Conservation (phyloP, 2,329 filamentous ascomycete genomes). For the Eutypa lata region DNA sequence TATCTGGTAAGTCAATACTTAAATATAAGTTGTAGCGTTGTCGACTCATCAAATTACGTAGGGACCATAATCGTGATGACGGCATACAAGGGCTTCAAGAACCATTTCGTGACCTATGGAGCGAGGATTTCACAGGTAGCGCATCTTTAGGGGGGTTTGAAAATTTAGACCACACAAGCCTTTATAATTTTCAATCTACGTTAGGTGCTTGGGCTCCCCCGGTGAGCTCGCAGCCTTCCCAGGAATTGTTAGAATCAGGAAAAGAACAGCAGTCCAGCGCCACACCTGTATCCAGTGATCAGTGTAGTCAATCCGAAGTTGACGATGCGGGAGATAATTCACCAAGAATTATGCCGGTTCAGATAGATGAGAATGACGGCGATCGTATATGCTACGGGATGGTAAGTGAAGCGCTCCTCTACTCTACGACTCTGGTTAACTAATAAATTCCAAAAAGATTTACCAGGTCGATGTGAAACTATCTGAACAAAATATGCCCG, state of each 20-base stretch:
- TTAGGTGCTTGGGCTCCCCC: neutral
- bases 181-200: neutral
- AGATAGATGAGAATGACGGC: neutral
- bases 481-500: constrained; percentile 16
- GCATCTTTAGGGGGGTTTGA: neutral
- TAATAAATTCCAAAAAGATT: constrained; percentile 13
- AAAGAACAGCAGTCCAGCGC: neutral
- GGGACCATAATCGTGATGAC: neutral
- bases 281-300: neutral
- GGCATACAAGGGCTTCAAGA: neutral
- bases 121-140: neutral
- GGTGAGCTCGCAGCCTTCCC: neutral
- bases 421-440: neutral
- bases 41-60: neutral
- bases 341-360: neutral
- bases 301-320: neutral
- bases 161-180: neutral
- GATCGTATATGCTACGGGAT: constrained; percentile 25
- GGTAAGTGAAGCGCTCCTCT: constrained; percentile 10
- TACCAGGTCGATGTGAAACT: constrained; percentile 22
- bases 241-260: neutral
- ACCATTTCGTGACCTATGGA: neutral
- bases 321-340: neutral
- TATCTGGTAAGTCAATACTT: neutral
- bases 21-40: neutral